Evolutionary conservation across 495 filamentous ascomycete species (phyloP).

Genomic region (Articulospora tetracladia): DNA sequence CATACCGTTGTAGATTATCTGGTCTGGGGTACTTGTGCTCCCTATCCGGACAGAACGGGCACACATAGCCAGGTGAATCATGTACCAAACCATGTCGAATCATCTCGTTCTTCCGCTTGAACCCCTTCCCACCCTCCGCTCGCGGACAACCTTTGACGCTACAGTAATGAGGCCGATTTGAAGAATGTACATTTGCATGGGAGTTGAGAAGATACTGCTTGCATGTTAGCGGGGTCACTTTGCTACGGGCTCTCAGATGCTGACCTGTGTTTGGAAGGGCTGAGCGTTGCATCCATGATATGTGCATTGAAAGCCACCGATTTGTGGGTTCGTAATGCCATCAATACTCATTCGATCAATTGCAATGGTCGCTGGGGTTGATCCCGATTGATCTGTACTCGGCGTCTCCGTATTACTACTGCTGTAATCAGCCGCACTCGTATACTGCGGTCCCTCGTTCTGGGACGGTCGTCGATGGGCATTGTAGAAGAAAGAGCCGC

Average conservation of each 20-base stretch:
- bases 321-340: conserved; percentile 37
- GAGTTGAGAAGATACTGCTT: conserved; percentile 61
- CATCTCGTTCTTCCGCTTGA: conserved; percentile 99
- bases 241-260: not conserved
- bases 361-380: conserved; percentile 23
- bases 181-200: conserved; percentile 96
- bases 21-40: conserved; percentile 97
- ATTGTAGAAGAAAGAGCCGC: conserved; percentile 7
- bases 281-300: conserved; percentile 72
- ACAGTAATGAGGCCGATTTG: conserved; percentile 87
- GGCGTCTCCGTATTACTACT: conserved; percentile 25
- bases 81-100: conserved; percentile 95
- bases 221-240: conserved; percentile 36
- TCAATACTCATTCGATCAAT: conserved; percentile 51
- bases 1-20: conserved; percentile 92
- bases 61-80: conserved; percentile 92
- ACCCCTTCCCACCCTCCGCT: conserved; percentile 82
- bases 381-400: conserved; percentile 25
- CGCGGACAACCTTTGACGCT: conserved; percentile 75
- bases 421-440: conserved; percentile 22
- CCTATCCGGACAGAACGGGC: conserved; percentile 92
- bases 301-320: conserved; percentile 47
- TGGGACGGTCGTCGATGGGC: conserved; percentile 18
- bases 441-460: conserved; percentile 17
- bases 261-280: conserved; percentile 82